Percentiles rank a stretch among this genome's conserved stretches.
Conservation (phyloP, 2,329 filamentous ascomycete species). For the Plectosphaerella plurivora region DNA sequence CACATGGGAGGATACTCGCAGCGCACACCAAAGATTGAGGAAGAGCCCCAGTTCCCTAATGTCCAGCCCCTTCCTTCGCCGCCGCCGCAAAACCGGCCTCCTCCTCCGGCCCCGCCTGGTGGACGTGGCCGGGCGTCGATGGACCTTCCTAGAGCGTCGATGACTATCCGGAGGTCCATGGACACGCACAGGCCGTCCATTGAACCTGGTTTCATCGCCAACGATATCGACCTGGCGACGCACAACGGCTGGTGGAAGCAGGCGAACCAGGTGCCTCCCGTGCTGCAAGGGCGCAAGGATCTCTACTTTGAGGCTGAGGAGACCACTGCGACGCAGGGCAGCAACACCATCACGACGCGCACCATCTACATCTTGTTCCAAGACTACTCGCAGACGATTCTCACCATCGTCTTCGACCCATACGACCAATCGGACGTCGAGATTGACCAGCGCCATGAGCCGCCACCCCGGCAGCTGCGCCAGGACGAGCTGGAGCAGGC, state of each 20-base stretch:
- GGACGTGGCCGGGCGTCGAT: slow-evolving; percentile 51
- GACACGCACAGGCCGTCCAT: slow-evolving; percentile 71
- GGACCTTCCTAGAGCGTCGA: slow-evolving; percentile 52
- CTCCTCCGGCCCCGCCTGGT: slow-evolving; percentile 7
- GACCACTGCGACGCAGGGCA: slow-evolving; percentile 62
- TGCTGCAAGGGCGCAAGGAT: slow-evolving; percentile 77
- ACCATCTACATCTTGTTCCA: slow-evolving; percentile 85
- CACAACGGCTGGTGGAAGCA: slow-evolving; percentile 85
- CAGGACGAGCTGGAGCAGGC: slow-evolving; percentile 91
- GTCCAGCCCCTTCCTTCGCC: slow-evolving; percentile 36
- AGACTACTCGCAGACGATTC: slow-evolving; percentile 92
- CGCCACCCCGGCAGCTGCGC: slow-evolving; percentile 73
- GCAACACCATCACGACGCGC: slow-evolving; percentile 69
- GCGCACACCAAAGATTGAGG: slow-evolving; percentile 36
- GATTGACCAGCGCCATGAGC: slow-evolving; percentile 82
- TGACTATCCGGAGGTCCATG: slow-evolving; percentile 57
- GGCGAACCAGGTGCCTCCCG: slow-evolving; percentile 72
- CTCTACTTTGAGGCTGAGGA: slow-evolving; percentile 81
- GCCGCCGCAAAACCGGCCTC: slow-evolving; percentile 17
- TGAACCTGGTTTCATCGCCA: slow-evolving; percentile 81
- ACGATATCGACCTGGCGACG: slow-evolving; percentile 74
- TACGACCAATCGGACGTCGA: slow-evolving; percentile 67
- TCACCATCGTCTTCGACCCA: slow-evolving; percentile 75
- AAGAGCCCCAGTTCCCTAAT: slow-evolving; percentile 40
- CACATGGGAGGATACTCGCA: slow-evolving; percentile 16